Conservation (phyloP, 2,329 filamentous ascomycete genomes). For the Trichoderma arundinaceum region DNA sequence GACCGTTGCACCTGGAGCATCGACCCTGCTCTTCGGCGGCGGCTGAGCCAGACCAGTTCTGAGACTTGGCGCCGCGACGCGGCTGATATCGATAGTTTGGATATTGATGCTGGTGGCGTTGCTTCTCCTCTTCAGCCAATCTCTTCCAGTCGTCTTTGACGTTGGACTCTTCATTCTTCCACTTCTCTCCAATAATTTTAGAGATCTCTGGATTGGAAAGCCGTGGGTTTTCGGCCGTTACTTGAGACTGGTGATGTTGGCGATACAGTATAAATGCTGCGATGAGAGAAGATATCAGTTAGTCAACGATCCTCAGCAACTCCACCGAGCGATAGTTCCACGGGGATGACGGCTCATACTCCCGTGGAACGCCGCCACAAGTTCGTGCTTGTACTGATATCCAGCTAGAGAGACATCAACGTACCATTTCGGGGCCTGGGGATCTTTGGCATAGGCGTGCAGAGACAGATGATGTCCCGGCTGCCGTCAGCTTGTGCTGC, state of each 20-base stretch:
- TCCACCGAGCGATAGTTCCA: neutral
- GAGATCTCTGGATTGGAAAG: constrained; percentile 95
- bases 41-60: constrained; percentile 43
- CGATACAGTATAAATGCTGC: constrained; percentile 97
- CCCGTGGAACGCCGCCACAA: neutral
- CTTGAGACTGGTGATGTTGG: constrained; percentile 84
- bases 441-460: constrained; percentile 62
- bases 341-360: neutral
- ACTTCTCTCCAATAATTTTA: constrained; percentile 94
- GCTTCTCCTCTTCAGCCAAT: constrained; percentile 91
- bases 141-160: constrained; percentile 86
- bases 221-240: constrained; percentile 83
- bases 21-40: constrained; percentile 58
- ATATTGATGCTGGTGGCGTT: constrained; percentile 85
- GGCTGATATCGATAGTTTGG: constrained; percentile 96
- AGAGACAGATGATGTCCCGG: constrained; percentile 60
- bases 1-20: constrained; percentile 75
- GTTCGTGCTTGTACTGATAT: neutral
- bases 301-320: constrained; percentile 33
- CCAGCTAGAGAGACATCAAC: constrained; percentile 38
- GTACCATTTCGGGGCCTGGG: constrained; percentile 65
- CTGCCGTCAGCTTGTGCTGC: constrained; percentile 41
- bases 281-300: constrained; percentile 36
- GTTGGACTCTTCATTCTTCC: constrained; percentile 76
- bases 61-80: constrained; percentile 59